Evolutionary conservation across 352 stramenopile genomes (phyloP).

Genomic region (Phytophthora uliginosa): DNA sequence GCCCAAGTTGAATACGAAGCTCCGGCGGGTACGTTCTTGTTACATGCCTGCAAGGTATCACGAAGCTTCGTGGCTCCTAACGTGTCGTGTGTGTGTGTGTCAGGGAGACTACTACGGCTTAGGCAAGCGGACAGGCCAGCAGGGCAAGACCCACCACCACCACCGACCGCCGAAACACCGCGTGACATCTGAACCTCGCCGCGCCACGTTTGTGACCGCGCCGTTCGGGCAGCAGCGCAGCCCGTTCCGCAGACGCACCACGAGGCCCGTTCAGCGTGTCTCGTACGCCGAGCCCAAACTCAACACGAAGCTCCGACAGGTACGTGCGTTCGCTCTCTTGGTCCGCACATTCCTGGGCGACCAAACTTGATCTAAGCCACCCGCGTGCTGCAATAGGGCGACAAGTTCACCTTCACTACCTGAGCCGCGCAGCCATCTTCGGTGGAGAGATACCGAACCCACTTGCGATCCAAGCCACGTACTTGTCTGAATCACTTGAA

Average conservation of each 20-base stretch:
- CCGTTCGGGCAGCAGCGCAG: slow-evolving; percentile 30
- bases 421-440: slow-evolving; percentile 43
- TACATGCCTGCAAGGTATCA: neutral
- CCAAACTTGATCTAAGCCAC: slow-evolving; percentile 20
- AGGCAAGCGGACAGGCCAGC: slow-evolving; percentile 37
- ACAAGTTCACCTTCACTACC: slow-evolving; percentile 84
- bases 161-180: slow-evolving; percentile 22
- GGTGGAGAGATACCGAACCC: neutral
- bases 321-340: slow-evolving; percentile 25
- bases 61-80: slow-evolving; percentile 18
- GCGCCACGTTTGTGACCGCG: slow-evolving; percentile 22
- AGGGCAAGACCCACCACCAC: slow-evolving; percentile 11
- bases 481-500: slow-evolving; percentile 25
- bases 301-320: slow-evolving; percentile 85
- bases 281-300: slow-evolving; percentile 83
- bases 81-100: neutral
- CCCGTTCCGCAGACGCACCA: slow-evolving; percentile 33
- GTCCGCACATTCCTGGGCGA: slow-evolving; percentile 3
- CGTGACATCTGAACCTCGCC: slow-evolving; percentile 21
- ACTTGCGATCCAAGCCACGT: slow-evolving; percentile 10
- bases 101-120: slow-evolving; percentile 82
- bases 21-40: slow-evolving; percentile 49
- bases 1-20: slow-evolving; percentile 71
- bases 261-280: slow-evolving; percentile 45
- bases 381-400: slow-evolving; percentile 49